Evolutionary conservation across 2,329 filamentous ascomycete genomes (phyloP).

Genomic region (Epichloe elymi): DNA sequence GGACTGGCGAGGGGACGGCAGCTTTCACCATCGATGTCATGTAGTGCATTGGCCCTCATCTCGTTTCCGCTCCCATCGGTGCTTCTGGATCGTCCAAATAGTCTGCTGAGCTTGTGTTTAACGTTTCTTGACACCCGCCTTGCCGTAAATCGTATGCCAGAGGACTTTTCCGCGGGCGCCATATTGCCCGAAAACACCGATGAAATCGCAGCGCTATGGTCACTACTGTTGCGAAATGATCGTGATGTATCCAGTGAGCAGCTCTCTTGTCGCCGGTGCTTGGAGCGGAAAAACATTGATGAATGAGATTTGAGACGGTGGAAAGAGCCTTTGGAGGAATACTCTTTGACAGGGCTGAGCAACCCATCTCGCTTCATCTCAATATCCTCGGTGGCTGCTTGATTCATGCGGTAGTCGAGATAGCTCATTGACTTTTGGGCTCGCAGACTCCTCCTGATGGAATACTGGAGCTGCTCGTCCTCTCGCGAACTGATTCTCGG

Average conservation of each 20-base stretch:
- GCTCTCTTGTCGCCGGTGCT: conserved; percentile 19
- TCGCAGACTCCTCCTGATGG: conserved; percentile 18
- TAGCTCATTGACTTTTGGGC: conserved; percentile 44
- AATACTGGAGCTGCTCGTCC: conserved; percentile 13
- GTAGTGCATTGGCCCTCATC: conserved; percentile 4
- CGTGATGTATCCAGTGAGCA: conserved; percentile 28
- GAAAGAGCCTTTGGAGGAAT: conserved; percentile 21
- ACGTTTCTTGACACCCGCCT: conserved; percentile 50
- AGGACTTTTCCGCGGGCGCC: conserved; percentile 13
- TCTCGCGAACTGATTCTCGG: conserved; percentile 13
- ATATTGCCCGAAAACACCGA: conserved; percentile 17
- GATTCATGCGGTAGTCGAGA: conserved; percentile 14
- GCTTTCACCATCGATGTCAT: conserved; percentile 16
- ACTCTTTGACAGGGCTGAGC: conserved; percentile 23
- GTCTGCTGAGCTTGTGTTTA: conserved; percentile 43
- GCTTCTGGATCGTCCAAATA: conserved; percentile 19
- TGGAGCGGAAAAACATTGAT: conserved; percentile 31
- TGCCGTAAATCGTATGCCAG: conserved; percentile 34
- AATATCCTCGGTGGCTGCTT: neutral
- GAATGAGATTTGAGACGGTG: conserved; percentile 25
- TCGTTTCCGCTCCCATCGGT: conserved; percentile 6
- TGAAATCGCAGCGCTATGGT: conserved; percentile 21
- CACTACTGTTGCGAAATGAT: conserved; percentile 36
- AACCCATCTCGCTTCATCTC: conserved; percentile 12
- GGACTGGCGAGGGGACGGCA: conserved; percentile 21